phyloP scores from a whole-genome alignment of 2,329 filamentous ascomycete species.

The Aspergillus ruber region DNA sequence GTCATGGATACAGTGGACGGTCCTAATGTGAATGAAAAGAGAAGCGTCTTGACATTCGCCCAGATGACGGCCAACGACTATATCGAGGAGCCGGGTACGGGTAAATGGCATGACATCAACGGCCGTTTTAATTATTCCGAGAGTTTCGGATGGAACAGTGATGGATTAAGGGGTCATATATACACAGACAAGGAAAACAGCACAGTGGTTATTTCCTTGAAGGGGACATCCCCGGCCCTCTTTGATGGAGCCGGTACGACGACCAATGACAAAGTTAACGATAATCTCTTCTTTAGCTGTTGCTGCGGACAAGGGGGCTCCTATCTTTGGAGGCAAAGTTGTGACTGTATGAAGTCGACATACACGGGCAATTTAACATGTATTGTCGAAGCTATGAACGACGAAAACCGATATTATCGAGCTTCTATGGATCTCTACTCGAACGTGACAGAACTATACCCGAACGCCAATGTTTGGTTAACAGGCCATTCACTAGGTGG shows the following conservation, averaged over 20 bases:
- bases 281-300: constrained; percentile 96
- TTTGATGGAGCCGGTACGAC: constrained; percentile 97
- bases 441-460: constrained; percentile 86
- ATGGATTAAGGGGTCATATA: constrained; percentile 86
- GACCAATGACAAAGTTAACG: constrained; percentile 94
- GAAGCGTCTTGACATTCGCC: constrained; percentile 76
- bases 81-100: constrained; percentile 61
- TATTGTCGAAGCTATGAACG: constrained; percentile 63
- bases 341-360: constrained; percentile 80
- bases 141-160: constrained; percentile 87
- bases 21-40: constrained; percentile 78
- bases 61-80: constrained; percentile 89
- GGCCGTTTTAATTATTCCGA: constrained; percentile 75
- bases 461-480: constrained; percentile 77
- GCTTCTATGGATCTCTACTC: constrained; percentile 84
- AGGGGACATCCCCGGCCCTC: constrained; percentile 82
- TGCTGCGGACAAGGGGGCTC: constrained; percentile 93
- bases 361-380: constrained; percentile 93
- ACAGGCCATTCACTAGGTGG: constrained; percentile 90
- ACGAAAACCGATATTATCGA: constrained; percentile 87
- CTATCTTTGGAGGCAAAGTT: constrained; percentile 84
- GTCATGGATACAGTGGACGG: constrained; percentile 68
- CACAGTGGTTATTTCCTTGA: constrained; percentile 85
- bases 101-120: constrained; percentile 78
- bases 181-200: constrained; percentile 80